Conservation (phyloP, 768 basidiomycete genomes). For the Tricholoma terreum region DNA sequence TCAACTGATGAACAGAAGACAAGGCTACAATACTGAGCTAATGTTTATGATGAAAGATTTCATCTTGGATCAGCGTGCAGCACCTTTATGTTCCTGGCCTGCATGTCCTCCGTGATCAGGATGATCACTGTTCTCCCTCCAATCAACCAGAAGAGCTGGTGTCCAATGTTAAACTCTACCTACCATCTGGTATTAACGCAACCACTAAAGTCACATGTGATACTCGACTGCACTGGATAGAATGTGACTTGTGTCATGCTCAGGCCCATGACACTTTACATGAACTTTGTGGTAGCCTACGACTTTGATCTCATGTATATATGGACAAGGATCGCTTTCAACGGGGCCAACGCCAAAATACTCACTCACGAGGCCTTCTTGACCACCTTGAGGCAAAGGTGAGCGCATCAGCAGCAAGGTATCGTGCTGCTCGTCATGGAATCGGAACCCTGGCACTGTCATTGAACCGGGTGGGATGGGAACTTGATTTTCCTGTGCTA, state of each 20-base stretch:
- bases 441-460: not conserved
- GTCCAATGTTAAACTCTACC: not conserved
- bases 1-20: slow-evolving; percentile 3
- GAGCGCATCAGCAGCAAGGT: not conserved
- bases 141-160: not conserved
- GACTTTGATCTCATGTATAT: not conserved
- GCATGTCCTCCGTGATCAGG: not conserved
- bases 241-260: not conserved
- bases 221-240: not conserved
- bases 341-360: not conserved
- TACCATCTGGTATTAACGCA: not conserved
- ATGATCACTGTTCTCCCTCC: not conserved
- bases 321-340: not conserved
- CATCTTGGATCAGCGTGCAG: not conserved
- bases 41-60: not conserved
- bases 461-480: not conserved
- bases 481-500: not conserved
- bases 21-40: not conserved
- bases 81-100: not conserved
- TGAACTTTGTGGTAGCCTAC: not conserved
- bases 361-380: not conserved
- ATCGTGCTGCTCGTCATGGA: not conserved
- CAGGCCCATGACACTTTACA: not conserved
- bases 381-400: not conserved
- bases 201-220: not conserved